Evolutionary conservation across 2,329 filamentous ascomycete species (phyloP), one percentile per base, ranked within the genome.

Genomic region (Exophiala viscosa): DNA sequence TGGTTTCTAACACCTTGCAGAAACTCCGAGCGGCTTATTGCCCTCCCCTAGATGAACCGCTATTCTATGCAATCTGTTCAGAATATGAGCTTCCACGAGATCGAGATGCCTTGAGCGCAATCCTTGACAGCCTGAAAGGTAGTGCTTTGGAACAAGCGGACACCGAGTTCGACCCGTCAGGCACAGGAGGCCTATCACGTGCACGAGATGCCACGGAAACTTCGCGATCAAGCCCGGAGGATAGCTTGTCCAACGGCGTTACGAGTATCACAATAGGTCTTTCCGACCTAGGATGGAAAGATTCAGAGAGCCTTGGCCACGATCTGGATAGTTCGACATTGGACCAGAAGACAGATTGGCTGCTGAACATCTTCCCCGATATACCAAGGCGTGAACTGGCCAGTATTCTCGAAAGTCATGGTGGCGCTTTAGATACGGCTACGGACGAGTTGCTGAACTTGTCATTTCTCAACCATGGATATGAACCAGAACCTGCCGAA

Each of bases 381-480:
- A 74, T 91, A 38, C 85, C 53, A 5, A 49, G 41, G 31, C 49
- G 48, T 10, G 56, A 59, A 18, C 40, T 59, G 7, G 43, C 20
- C 20, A 52, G 45, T 32, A 38, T 59, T 13, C 44, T 59, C 10
- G 49, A 48, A 31, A 59, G 56, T 33, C 56, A 88, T 63, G 76
- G 80, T 9, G 82, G 85, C 0, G 82, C 89, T 59, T 80, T 88
- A 35, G 81, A 84, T 52, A 76, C 77, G 11, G 83, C 89, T 1
- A 84, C 95, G 57, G 90, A 96, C 62, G 84, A 90, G 53, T 74
- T 97, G 10, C 78, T 96, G 31, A 95, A 87, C 60, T 77, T 89
- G 11, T 83, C 87, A 15, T 90, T 86, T 64, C 83, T 96, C 3
- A 83, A 89, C 52, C 82, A 90, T 51, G 79, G 76, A 1, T 80